phyloP scores from a whole-genome alignment of 1,139 yeast genomes.

The Diutina catenulata region DNA sequence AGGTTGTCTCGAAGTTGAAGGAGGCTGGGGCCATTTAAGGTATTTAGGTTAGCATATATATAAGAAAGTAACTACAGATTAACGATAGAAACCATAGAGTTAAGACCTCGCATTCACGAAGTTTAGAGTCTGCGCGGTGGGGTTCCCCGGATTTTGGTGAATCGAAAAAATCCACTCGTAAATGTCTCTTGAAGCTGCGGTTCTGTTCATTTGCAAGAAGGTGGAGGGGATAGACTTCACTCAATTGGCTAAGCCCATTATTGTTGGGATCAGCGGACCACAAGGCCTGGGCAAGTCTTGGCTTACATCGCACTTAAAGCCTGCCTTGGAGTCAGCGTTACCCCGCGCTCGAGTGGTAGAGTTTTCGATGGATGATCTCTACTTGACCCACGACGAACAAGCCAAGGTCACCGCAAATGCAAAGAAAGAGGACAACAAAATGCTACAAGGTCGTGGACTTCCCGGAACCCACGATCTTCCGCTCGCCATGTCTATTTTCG shows the following conservation, averaged over 20 bases:
- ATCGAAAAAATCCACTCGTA: not conserved
- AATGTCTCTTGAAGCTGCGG: not conserved
- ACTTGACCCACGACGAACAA: slow-evolving; percentile 57
- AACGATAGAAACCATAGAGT: not conserved
- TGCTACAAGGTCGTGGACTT: slow-evolving; percentile 71
- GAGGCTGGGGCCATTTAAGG: slow-evolving; percentile 45
- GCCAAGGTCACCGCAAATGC: slow-evolving; percentile 7
- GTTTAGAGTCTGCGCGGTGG: not conserved
- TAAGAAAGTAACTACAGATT: not conserved
- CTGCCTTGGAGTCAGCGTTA: slow-evolving; percentile 20
- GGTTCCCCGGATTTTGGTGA: not conserved
- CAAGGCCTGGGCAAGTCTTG: slow-evolving; percentile 92
- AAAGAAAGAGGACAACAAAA: slow-evolving; percentile 27
- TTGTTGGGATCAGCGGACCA: slow-evolving; percentile 74
- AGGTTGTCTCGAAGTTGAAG: slow-evolving; percentile 67
- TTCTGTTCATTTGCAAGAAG: not conserved
- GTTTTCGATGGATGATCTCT: slow-evolving; percentile 80
- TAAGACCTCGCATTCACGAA: not conserved
- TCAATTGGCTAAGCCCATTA: slow-evolving; percentile 27
- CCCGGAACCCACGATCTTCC: slow-evolving; percentile 88
- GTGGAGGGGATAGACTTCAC: not conserved
- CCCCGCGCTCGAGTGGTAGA: slow-evolving; percentile 36
- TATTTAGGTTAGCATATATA: no score
- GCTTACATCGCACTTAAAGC: slow-evolving; percentile 35
- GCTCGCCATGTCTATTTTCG: slow-evolving; percentile 19